These are phyloP conservation scores for Passiflora organensis DNA, from an alignment of 345 rosid genomes.

Conservation along the genomic window DNA sequence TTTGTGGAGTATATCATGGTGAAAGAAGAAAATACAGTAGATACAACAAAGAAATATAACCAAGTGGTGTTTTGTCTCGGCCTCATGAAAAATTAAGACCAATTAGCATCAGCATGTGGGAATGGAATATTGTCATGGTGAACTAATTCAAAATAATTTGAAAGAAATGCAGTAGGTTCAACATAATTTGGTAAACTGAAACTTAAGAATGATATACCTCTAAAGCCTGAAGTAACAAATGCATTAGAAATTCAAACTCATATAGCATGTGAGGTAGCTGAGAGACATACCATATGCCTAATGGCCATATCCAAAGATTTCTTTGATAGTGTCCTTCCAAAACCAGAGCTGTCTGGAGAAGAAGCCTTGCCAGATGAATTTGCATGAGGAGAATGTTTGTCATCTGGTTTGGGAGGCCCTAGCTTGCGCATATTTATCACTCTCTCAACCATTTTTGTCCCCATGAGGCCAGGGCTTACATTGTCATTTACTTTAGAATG, in stretches of 20 bases:
- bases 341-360: conserved; percentile 87
- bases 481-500: conserved; percentile 62
- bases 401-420: conserved; percentile 76
- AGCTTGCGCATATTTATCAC: conserved; percentile 90
- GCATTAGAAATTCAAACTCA: conserved; percentile 8
- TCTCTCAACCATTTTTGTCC: conserved; percentile 94
- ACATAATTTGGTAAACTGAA: neutral
- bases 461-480: conserved; percentile 79
- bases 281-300: conserved; percentile 79
- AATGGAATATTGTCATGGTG: neutral
- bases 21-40: neutral
- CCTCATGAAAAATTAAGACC: neutral
- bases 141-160: no score
- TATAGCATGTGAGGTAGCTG: conserved; percentile 4
- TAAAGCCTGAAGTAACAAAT: no score
- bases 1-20: neutral
- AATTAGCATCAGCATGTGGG: neutral
- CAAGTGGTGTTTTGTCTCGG: neutral
- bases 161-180: no score
- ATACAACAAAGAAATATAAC: neutral
- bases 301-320: conserved; percentile 98
- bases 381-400: conserved; percentile 70
- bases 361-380: conserved; percentile 71
- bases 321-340: conserved; percentile 92
- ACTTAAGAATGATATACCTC: neutral